These are phyloP conservation scores for Ogataea haglerorum DNA, from an alignment of 805 yeast genomes.

Conservation along the genomic window DNA sequence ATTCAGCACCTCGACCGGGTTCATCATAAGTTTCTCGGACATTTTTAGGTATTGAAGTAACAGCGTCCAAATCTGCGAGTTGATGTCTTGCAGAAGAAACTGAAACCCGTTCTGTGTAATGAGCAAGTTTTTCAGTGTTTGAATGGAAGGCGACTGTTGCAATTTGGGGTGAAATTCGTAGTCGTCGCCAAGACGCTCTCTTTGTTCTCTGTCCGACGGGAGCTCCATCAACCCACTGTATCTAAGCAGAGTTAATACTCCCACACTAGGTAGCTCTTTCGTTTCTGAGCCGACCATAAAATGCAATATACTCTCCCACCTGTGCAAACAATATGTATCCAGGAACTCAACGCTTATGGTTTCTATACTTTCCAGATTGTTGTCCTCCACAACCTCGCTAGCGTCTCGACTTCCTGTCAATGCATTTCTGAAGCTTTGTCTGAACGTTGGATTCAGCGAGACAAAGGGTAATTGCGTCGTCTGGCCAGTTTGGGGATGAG, in stretches of 20 bases:
- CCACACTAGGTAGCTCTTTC: conserved; percentile 66
- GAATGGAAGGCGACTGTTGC: conserved; percentile 17
- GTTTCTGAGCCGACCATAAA: conserved; percentile 95
- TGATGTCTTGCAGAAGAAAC: conserved; percentile 85
- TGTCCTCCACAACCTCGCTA: conserved; percentile 9
- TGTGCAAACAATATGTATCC: conserved; percentile 75
- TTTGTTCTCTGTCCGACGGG: conserved; percentile 29
- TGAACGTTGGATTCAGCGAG: conserved; percentile 68
- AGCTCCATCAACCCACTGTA: conserved; percentile 90
- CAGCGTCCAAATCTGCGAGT: conserved; percentile 92
- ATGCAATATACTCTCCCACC: conserved; percentile 95
- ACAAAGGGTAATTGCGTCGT: conserved; percentile 31
- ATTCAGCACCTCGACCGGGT: conserved; percentile 91
- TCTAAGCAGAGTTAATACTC: conserved; percentile 70
- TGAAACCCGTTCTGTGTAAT: conserved; percentile 94
- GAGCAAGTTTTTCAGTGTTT: conserved; percentile 38
- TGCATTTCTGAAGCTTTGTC: conserved; percentile 74
- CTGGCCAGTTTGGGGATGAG: conserved; percentile 35
- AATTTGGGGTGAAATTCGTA: conserved; percentile 20
- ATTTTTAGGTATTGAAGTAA: conserved; percentile 81
- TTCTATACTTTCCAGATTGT: conserved; percentile 57
- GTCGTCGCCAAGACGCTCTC: conserved; percentile 26
- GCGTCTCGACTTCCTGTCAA: conserved; percentile 56
- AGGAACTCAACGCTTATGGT: conserved; percentile 64
- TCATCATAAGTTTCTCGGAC: conserved; percentile 84